Conservation (phyloP, 2,329 filamentous ascomycete species). For the Cladobotryum protrusum region DNA sequence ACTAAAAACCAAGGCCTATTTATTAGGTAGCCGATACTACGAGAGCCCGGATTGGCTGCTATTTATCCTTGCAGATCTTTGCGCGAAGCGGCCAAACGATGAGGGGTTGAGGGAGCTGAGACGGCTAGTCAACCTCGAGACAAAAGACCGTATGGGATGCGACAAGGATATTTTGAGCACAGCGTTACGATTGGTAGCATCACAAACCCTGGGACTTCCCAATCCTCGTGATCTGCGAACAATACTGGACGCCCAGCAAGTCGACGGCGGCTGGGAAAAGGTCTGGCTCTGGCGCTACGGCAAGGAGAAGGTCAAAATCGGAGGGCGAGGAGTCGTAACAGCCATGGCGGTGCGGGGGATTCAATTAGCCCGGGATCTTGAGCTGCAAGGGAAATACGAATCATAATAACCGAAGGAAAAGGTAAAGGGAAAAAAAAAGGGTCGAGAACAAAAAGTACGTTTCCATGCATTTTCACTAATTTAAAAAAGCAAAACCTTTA, state of each 20-base stretch:
- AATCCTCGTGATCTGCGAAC: conserved; percentile 1
- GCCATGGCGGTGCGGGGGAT: conserved; percentile 5
- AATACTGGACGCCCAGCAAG: conserved; percentile 1
- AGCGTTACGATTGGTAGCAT: conserved; percentile 2
- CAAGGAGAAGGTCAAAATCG: conserved; percentile 5
- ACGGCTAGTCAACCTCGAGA: background rate
- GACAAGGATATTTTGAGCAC: conserved; percentile 1
- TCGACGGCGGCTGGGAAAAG: conserved; percentile 5
- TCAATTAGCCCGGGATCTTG: background rate
- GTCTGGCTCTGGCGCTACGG: conserved; percentile 7
- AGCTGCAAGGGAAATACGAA: background rate
- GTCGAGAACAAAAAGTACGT: background rate
- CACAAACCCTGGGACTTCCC: conserved; percentile 2
- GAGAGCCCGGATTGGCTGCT: conserved; percentile 7
- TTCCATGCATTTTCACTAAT: no score
- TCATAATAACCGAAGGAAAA: background rate
- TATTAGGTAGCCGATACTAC: conserved; percentile 7
- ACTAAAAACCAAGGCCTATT: conserved; percentile 3
- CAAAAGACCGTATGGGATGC: conserved; percentile 1
- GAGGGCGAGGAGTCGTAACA: conserved; percentile 3
- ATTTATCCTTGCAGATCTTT: conserved; percentile 5
- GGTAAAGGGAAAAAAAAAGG: background rate
- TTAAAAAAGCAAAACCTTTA: no score
- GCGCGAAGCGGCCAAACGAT: background rate
- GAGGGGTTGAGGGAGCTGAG: background rate